A percentile compares a stretch with the other conserved stretches of the same genome.
Conservation (phyloP, 352 stramenopile genomes). For the Globisporangium apiculatum region DNA sequence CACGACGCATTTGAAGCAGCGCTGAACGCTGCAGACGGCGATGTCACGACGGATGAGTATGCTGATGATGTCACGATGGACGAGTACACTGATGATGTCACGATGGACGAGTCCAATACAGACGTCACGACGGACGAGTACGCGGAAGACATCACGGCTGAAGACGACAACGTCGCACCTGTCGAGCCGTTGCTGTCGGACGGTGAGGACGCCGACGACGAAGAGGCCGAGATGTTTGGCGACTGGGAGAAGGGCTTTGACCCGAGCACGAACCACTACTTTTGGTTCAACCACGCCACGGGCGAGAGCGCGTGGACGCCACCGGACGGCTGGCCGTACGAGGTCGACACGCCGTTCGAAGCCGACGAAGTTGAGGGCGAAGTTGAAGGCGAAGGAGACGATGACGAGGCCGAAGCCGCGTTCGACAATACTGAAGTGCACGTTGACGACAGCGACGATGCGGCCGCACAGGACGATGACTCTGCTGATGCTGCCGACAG, state of each 20-base stretch:
- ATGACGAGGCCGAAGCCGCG: not conserved
- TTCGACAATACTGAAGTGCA: not conserved
- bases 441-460: conserved; percentile 5
- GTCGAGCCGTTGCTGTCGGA: conserved; percentile 20
- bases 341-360: conserved; percentile 61
- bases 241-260: conserved; percentile 87
- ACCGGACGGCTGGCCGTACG: conserved; percentile 68
- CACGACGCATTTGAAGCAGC: not conserved
- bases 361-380: conserved; percentile 18
- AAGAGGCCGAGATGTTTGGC: conserved; percentile 68
- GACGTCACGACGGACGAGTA: not conserved
- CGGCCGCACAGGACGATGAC: not conserved
- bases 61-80: not conserved
- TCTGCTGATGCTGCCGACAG: too few relatives aligned
- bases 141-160: not conserved
- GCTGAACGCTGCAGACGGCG: not conserved
- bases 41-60: not conserved
- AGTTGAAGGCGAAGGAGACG: conserved; percentile 13
- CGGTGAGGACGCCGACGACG: conserved; percentile 56
- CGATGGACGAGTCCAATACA: not conserved
- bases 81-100: not conserved
- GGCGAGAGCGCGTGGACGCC: conserved; percentile 75
- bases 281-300: conserved; percentile 84
- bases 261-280: conserved; percentile 75
- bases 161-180: not conserved